Evolutionary conservation across 495 filamentous ascomycete genomes (phyloP), one percentile per base, ranked within the genome.

Genomic region (Trichocladium uniseriatum): DNA sequence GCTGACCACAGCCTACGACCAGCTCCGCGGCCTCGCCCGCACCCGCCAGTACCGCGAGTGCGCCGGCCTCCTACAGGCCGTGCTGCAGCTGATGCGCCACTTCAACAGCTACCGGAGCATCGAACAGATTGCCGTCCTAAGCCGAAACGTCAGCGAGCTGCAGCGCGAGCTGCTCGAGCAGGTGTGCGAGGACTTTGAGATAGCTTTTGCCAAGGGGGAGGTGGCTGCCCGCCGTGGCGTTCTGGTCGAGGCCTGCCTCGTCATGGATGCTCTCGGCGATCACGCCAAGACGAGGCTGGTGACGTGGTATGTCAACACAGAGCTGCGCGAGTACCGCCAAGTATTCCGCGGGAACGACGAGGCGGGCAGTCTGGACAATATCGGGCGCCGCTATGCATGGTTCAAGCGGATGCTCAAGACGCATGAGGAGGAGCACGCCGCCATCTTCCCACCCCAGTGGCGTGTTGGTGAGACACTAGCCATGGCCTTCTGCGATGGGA

Each of bases 71-170:
- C 78, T 99, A 45, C 87, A 95, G 65, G 92, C 94, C 5, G 92
- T 99, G 34, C 80, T 97, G 51, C 92, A 99, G 77, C 81, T 99
- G 27, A 95, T 96, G 89, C 85, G 86, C 48, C 89, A 99, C 70
- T 99, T 99, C 78, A 94, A 95, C 66, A 92, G 87, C 60, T 97
- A 97, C 64, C 78, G 94, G 48, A 94, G 87, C 48, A 96, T 99
- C 36, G 90, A 96, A 62, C 92, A 99, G 72, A 97, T 99, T 55
- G 92, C 92, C 15, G 86, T 88, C 3, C 78, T 98, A 29, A 90
- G 87, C 59, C 80, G 87, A 37, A 95, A 94, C 60, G 92, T 98
- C 31, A 86, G 89, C 19, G 92, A 98, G 54, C 76, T 98, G 45
- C 94, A 97, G 68, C 75, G 91, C 35, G 92, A 97, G 66, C 71